Conservation (phyloP, 139 green algal genomes). For the Haematococcus sp. region DNA sequence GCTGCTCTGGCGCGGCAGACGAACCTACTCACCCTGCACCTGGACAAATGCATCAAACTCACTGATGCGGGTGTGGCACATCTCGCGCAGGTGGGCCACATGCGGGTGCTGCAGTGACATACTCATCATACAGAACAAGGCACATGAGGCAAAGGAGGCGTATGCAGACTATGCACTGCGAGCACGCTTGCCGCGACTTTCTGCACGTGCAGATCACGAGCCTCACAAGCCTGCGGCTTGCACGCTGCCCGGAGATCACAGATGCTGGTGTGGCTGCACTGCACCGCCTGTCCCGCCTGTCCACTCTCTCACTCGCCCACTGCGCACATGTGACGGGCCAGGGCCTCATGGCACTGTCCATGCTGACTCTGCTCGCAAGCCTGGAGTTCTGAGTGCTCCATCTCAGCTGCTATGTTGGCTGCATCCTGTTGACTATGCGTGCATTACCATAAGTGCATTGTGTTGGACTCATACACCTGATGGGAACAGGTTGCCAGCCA, state of each 20-base stretch:
- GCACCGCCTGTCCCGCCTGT: slow-evolving; percentile 34
- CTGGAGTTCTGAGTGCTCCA: slow-evolving; percentile 36
- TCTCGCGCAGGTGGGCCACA: slow-evolving; percentile 17
- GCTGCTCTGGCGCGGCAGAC: background rate
- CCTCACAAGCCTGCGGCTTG: slow-evolving; percentile 46
- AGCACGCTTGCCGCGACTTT: too few species aligned
- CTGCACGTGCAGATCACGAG: slow-evolving; percentile 22
- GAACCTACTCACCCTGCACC: slow-evolving; percentile 44
- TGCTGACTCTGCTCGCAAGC: slow-evolving; percentile 39
- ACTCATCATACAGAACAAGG: too few species aligned
- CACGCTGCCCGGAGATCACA: slow-evolving; percentile 40
- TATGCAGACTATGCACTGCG: too few species aligned
- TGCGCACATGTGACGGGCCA: slow-evolving; percentile 41
- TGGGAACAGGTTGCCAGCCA: too few species aligned
- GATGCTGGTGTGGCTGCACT: slow-evolving; percentile 40
- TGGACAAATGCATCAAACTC: slow-evolving; percentile 50
- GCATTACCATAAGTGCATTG: too few species aligned
- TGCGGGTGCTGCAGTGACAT: too few species aligned
- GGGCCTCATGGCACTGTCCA: slow-evolving; percentile 40
- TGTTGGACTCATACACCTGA: too few species aligned
- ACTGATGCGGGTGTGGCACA: slow-evolving; percentile 31
- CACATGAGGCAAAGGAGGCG: too few species aligned
- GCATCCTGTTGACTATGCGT: too few species aligned
- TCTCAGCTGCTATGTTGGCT: too few species aligned
- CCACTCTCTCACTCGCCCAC: slow-evolving; percentile 49